Conservation (phyloP, 495 filamentous ascomycete genomes). For the Talaromyces wortmannii region DNA sequence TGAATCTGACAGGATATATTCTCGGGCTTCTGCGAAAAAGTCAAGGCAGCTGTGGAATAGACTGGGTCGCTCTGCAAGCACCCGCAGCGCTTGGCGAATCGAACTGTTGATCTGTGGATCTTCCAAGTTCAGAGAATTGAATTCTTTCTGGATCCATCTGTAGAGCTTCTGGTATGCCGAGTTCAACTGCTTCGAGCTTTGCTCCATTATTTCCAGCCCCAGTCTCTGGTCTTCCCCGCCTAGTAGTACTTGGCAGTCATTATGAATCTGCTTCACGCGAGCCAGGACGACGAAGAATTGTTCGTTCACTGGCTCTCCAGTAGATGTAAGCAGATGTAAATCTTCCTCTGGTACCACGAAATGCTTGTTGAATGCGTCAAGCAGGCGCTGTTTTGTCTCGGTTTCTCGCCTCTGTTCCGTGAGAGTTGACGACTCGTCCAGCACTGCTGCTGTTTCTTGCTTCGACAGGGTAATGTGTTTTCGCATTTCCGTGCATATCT, state of each 20-base stretch:
- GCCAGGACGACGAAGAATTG: conserved; percentile 76
- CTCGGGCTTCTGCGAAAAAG: conserved; percentile 86
- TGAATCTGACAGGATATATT: conserved; percentile 78
- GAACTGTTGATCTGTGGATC: conserved; percentile 86
- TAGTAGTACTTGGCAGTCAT: conserved; percentile 81
- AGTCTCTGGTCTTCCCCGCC: conserved; percentile 85
- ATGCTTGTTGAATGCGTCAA: conserved; percentile 77
- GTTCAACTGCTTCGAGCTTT: conserved; percentile 80
- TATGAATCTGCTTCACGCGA: conserved; percentile 78
- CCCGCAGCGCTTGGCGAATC: conserved; percentile 76
- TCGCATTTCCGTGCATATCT: conserved; percentile 75
- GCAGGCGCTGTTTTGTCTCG: conserved; percentile 77
- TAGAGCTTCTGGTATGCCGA: conserved; percentile 91
- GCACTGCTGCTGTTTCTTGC: conserved; percentile 64
- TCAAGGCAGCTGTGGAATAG: conserved; percentile 93
- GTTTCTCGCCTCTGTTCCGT: conserved; percentile 68
- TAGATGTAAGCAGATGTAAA: conserved; percentile 60
- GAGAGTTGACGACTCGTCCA: conserved; percentile 72
- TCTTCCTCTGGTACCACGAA: conserved; percentile 83
- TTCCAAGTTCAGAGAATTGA: conserved; percentile 88
- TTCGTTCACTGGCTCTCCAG: conserved; percentile 75
- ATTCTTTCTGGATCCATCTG: conserved; percentile 88
- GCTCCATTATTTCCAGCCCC: conserved; percentile 84
- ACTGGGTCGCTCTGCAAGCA: conserved; percentile 82
- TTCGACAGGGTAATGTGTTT: conserved; percentile 67